Base-by-base conservation (phyloP, 441 rosid species). In the Eruca vesicaria region DNA sequence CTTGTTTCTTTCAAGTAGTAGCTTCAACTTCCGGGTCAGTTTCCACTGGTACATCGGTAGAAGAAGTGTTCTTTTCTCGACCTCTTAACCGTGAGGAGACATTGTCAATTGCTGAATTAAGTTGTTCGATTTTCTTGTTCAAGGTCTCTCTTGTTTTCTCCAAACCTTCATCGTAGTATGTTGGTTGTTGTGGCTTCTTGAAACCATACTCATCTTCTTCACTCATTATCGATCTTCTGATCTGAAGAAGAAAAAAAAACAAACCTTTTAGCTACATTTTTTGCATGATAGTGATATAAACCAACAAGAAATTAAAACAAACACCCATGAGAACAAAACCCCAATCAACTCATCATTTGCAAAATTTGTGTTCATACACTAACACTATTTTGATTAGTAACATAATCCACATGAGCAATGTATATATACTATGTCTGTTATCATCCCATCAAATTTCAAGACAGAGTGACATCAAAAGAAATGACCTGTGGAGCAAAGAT, bases 181-280 rank as follows among this genome's bases (percentile, higher is more conserved):
- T 16, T 48, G 55, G 55, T 48, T 48, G 21, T 7, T 48, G 55
- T n/a, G 96, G 90, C 82, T 58, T 88, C 74, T 86, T 82, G 66
- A 94, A 90, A 59, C 98, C 97, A 28, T 86, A 81, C 82, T 91
- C 98, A 65, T 94, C 89, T 81, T 91, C 97, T 82, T 91, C 97
- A 75, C 84, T 88, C 45, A 90, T 82, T 52, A 94, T 63, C 16
- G 93, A 75, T 75, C 92, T 90, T 82, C 97, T 82, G 33, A 94
- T 92, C 98, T 91, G 81, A 58, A 75, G 32, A 8, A 52, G 10
- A 32, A 16, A 68, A 2, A 21, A 18, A 4, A 8, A 7, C 6
- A 5, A 18, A 9, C 7, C n/a, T 12, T 31, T 12, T 9, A 60
- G 43, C 62, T 16, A 36, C 33, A 68, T 12, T 53, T 35, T 12